phyloP scores from a whole-genome alignment of 345 rosid species.

The Iberis pinnata region DNA sequence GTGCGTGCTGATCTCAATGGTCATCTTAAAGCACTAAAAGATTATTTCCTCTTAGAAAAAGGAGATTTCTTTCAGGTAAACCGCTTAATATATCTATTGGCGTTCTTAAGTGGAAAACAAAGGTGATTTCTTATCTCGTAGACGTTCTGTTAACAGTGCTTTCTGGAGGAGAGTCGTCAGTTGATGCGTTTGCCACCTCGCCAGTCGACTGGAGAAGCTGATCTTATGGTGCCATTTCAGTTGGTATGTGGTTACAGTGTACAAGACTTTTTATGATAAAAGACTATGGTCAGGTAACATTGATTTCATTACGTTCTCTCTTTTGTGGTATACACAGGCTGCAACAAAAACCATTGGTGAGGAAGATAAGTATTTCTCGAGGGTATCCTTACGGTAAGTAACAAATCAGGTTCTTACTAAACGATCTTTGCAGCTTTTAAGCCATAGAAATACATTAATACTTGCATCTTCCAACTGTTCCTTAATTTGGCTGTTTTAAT shows the following conservation, averaged over 20 bases:
- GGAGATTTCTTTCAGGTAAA: conserved; percentile 97
- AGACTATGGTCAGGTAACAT: background rate
- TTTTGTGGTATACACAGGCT: conserved; percentile 58
- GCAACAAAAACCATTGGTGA: conserved; percentile 84
- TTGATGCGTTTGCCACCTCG: conserved; percentile 97
- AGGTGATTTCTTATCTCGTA: conserved; percentile 10
- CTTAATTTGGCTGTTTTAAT: conserved; percentile 6
- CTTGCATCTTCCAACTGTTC: too few species aligned
- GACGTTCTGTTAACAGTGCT: conserved; percentile 50
- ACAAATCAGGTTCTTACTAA: conserved; percentile 6
- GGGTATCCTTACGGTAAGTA: conserved; percentile 76
- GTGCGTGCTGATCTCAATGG: conserved; percentile 90
- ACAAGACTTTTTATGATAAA: background rate
- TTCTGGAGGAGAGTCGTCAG: conserved; percentile 91
- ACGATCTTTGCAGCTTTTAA: background rate
- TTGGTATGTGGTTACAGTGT: conserved; percentile 47
- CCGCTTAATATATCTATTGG: background rate
- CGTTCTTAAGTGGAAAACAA: background rate
- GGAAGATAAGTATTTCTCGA: conserved; percentile 81
- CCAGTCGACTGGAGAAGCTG: conserved; percentile 95
- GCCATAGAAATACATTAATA: conserved; percentile 17
- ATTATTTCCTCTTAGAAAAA: conserved; percentile 88
- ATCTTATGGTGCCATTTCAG: conserved; percentile 94
- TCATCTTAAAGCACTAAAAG: conserved; percentile 91
- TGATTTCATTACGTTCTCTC: conserved; percentile 1